A percentile compares a stretch with the other conserved stretches of the same genome.
These are phyloP conservation scores for Seiridium unicorne DNA, from an alignment of 2,329 filamentous ascomycete species.

Conservation along the genomic window DNA sequence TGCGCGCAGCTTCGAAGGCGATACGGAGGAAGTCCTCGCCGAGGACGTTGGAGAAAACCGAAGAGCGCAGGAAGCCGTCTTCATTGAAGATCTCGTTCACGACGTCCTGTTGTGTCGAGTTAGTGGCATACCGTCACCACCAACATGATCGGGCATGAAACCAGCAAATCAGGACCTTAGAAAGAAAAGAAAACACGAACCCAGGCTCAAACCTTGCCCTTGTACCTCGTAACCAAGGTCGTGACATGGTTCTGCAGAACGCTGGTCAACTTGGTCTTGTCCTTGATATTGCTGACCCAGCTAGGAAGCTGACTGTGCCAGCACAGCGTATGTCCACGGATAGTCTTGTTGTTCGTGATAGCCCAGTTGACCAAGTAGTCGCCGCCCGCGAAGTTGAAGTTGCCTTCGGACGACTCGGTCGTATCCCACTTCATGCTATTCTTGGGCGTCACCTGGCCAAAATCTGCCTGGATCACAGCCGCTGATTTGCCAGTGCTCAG, in stretches of 20 bases:
- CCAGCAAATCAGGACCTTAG: not conserved
- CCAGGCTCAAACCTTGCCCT: constrained; percentile 54
- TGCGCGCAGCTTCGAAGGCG: constrained; percentile 66
- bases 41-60: constrained; percentile 66
- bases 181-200: constrained; percentile 18
- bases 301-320: constrained; percentile 61
- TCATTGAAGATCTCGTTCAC: constrained; percentile 66
- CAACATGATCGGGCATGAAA: not conserved
- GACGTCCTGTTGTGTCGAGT: constrained; percentile 45
- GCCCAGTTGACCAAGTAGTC: constrained; percentile 63
- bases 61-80: constrained; percentile 55
- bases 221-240: constrained; percentile 56
- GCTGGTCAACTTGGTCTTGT: constrained; percentile 40
- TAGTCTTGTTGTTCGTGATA: constrained; percentile 49
- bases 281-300: constrained; percentile 52
- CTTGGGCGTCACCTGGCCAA: constrained; percentile 65
- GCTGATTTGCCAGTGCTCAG: constrained; percentile 48
- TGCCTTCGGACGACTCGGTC: constrained; percentile 34
- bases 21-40: constrained; percentile 69
- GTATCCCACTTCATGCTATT: constrained; percentile 72
- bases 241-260: constrained; percentile 61
- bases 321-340: constrained; percentile 65
- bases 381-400: constrained; percentile 54
- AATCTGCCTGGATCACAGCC: constrained; percentile 58
- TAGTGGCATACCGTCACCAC: not conserved